phyloP scores from a whole-genome alignment of 106 monocot species.

The Dendrobium catenatum region DNA sequence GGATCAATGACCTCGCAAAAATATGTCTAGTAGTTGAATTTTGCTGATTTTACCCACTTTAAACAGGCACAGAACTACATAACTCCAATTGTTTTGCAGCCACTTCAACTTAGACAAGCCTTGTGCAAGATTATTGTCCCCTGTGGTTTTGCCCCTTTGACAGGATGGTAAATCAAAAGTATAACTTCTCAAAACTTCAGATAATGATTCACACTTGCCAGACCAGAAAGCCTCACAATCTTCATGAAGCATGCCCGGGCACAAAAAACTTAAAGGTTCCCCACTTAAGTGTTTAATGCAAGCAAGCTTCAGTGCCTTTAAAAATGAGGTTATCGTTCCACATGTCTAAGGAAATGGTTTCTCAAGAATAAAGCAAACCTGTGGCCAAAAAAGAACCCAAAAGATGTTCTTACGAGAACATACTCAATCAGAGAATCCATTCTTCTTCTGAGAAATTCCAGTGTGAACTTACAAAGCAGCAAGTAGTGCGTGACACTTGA shows the following conservation, averaged over 20 bases:
- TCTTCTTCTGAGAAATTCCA: constrained; percentile 56
- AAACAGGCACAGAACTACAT: constrained; percentile 74
- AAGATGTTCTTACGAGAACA: constrained; percentile 49
- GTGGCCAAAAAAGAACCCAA: constrained; percentile 56
- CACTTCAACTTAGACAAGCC: constrained; percentile 43
- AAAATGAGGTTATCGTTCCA: constrained; percentile 76
- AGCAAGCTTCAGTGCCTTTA: constrained; percentile 83
- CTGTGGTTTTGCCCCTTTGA: constrained; percentile 26
- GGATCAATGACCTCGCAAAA: constrained; percentile 70
- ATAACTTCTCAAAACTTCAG: constrained; percentile 21
- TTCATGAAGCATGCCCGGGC: constrained; percentile 37
- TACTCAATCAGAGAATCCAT: constrained; percentile 75
- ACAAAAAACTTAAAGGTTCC: constrained; percentile 78
- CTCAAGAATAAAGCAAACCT: constrained; percentile 70
- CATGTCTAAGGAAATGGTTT: constrained; percentile 74
- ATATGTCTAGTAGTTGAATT: constrained; percentile 65
- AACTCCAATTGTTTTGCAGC: constrained; percentile 48
- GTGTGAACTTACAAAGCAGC: constrained; percentile 50
- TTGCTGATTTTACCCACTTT: constrained; percentile 69
- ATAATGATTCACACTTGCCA: constrained; percentile 39
- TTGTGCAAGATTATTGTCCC: constrained; percentile 28
- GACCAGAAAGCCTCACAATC: constrained; percentile 43
- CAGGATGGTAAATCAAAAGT: constrained; percentile 72
- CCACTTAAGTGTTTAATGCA: constrained; percentile 67
- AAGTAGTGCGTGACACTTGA: constrained; percentile 55